These are phyloP conservation scores for Aspergillus phoenicis DNA, from an alignment of 2,329 filamentous ascomycete genomes.

Conservation along the genomic window DNA sequence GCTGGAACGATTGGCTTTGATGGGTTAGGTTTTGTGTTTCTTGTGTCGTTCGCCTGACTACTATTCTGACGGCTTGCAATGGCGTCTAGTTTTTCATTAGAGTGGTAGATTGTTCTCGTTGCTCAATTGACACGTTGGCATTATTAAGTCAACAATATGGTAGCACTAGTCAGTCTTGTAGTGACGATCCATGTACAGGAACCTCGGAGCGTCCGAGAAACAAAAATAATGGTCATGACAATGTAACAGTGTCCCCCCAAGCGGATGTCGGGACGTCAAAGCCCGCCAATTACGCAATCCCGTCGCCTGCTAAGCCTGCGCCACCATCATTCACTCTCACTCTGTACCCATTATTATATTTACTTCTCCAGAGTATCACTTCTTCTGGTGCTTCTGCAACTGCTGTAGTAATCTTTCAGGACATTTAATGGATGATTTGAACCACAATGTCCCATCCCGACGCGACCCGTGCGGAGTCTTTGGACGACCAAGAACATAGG, in stretches of 20 bases:
- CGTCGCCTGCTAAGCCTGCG: conserved; percentile 10
- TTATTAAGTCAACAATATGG: not conserved
- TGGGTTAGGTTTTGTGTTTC: not conserved
- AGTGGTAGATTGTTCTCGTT: not conserved
- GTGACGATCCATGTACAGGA: not conserved
- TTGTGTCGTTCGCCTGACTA: not conserved
- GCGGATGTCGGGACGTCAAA: conserved; percentile 11
- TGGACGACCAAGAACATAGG: conserved; percentile 48
- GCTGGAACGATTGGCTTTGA: not conserved
- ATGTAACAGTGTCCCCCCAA: not conserved
- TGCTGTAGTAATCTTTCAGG: not conserved
- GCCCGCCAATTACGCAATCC: conserved; percentile 18
- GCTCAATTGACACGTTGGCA: not conserved
- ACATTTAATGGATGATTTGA: not conserved
- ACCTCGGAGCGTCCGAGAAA: not conserved
- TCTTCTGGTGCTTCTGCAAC: not conserved
- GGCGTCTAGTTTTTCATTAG: not conserved
- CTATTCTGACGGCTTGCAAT: not conserved
- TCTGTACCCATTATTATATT: not conserved
- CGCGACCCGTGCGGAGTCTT: conserved; percentile 44
- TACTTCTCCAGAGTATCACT: not conserved
- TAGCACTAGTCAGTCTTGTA: not conserved
- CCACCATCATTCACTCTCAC: conserved; percentile 2
- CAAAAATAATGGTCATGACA: not conserved
- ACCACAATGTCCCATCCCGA: conserved; percentile 49